Percentiles rank a stretch among this genome's conserved stretches.
These are phyloP conservation scores for Scheffersomyces insectosa DNA, from an alignment of 1,139 yeast genomes.

Conservation along the genomic window DNA sequence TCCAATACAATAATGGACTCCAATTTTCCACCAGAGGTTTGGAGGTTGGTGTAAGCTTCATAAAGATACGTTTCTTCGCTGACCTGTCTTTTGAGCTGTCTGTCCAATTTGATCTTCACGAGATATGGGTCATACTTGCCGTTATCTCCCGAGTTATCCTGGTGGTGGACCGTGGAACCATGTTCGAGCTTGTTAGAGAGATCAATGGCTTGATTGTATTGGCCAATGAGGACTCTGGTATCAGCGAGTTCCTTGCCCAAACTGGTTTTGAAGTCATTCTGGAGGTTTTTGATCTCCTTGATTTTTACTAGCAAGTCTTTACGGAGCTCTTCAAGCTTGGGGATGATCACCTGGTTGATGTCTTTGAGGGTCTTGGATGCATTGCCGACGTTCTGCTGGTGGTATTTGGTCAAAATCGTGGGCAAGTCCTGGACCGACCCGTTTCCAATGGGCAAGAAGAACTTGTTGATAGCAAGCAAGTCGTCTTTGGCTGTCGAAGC, in stretches of 20 bases:
- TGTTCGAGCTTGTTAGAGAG: conserved; percentile 35
- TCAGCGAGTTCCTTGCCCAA: conserved; percentile 67
- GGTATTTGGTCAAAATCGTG: conserved; percentile 68
- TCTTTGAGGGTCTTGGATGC: conserved; percentile 74
- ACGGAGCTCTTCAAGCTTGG: conserved; percentile 82
- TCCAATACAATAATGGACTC: conserved; percentile 87
- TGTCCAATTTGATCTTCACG: conserved; percentile 68
- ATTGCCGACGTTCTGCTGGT: conserved; percentile 67
- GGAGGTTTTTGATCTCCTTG: conserved; percentile 79
- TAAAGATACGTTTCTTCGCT: conserved; percentile 83
- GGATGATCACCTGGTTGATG: conserved; percentile 65
- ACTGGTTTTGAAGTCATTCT: conserved; percentile 79
- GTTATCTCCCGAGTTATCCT: conserved; percentile 29
- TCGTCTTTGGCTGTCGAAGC: conserved; percentile 26
- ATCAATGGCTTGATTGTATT: conserved; percentile 47
- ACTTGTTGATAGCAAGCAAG: conserved; percentile 41
- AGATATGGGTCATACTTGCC: conserved; percentile 79
- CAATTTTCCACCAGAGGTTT: conserved; percentile 83
- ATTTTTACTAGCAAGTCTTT: conserved; percentile 81
- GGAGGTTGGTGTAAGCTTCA: conserved; percentile 85
- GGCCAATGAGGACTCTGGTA: conserved; percentile 54
- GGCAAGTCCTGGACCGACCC: conserved; percentile 87
- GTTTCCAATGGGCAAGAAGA: conserved; percentile 72
- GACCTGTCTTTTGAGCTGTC: conserved; percentile 74
- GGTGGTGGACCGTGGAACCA: conserved; percentile 12